Conservation (phyloP, 116 monocot species). For the Posidonia oceanica region DNA sequence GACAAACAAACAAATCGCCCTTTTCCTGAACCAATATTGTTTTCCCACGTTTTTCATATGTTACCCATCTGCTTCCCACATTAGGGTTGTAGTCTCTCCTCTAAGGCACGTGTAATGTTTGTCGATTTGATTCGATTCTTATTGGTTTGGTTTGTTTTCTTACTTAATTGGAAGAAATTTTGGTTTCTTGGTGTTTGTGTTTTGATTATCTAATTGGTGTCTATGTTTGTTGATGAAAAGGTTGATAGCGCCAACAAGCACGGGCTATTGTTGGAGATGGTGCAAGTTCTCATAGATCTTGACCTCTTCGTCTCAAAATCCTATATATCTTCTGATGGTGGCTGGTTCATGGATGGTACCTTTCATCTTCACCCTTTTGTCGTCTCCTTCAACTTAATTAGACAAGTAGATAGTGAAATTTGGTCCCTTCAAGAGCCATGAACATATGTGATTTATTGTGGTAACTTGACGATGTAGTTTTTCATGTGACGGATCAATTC, state of each 20-base stretch:
- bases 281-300: conserved; percentile 49
- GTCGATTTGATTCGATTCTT: too few relatives aligned
- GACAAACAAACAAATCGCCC: too few relatives aligned
- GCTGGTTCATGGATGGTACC: conserved; percentile 58
- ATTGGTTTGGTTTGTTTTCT: background rate
- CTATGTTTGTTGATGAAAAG: conserved; percentile 6
- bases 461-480: conserved; percentile 20
- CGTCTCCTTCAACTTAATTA: too few relatives aligned
- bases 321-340: conserved; percentile 56
- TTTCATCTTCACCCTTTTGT: background rate
- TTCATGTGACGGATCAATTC: conserved; percentile 50
- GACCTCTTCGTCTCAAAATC: conserved; percentile 58
- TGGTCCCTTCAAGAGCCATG: too few relatives aligned
- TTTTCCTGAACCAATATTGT: too few relatives aligned
- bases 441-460: background rate
- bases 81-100: too few relatives aligned
- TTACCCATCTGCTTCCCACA: too few relatives aligned
- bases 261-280: conserved; percentile 48
- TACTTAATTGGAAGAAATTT: background rate
- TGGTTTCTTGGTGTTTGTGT: background rate
- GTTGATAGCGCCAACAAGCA: conserved; percentile 45
- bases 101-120: too few relatives aligned
- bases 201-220: background rate
- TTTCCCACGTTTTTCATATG: too few relatives aligned
- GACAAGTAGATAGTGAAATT: too few relatives aligned